Percentiles rank a stretch among this genome's conserved stretches.
These are phyloP conservation scores for Kodamaea anthophila DNA, from an alignment of 1,139 yeast genomes.

Conservation along the genomic window DNA sequence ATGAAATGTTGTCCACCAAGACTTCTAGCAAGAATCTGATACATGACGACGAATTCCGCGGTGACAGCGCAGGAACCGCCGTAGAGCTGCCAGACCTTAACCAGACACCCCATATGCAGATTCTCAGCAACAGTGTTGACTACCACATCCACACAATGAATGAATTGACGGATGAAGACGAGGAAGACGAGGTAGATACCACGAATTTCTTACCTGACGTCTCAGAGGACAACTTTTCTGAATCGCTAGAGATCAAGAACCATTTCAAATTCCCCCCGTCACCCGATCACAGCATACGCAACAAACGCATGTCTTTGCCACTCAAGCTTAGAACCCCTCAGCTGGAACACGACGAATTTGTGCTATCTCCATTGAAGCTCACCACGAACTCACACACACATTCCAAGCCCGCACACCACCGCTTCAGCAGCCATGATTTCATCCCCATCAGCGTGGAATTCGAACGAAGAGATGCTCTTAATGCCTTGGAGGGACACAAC, in stretches of 20 bases:
- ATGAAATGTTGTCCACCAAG: conserved; percentile 20
- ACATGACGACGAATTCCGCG: conserved; percentile 6
- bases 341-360: conserved; percentile 29
- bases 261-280: conserved; percentile 31
- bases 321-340: conserved; percentile 19
- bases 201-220: conserved; percentile 1
- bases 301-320: conserved; percentile 34
- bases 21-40: conserved; percentile 10
- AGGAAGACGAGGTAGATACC: conserved; percentile 11
- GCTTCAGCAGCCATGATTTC: conserved; percentile 42
- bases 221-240: conserved; percentile 8
- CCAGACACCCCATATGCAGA: conserved; percentile 5
- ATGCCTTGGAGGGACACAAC: conserved; percentile 4
- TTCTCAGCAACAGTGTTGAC: conserved; percentile 11
- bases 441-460: conserved; percentile 43
- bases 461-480: conserved; percentile 17
- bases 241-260: conserved; percentile 18
- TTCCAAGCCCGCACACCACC: conserved; percentile 31
- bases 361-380: conserved; percentile 40
- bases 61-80: conserved; percentile 3
- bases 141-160: conserved; percentile 18
- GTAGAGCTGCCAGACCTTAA: conserved; percentile 4
- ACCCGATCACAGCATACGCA: conserved; percentile 26
- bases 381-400: conserved; percentile 14
- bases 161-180: conserved; percentile 19